Conservation (phyloP, 2,329 filamentous ascomycete species). For the Penicillium verrucosum region DNA sequence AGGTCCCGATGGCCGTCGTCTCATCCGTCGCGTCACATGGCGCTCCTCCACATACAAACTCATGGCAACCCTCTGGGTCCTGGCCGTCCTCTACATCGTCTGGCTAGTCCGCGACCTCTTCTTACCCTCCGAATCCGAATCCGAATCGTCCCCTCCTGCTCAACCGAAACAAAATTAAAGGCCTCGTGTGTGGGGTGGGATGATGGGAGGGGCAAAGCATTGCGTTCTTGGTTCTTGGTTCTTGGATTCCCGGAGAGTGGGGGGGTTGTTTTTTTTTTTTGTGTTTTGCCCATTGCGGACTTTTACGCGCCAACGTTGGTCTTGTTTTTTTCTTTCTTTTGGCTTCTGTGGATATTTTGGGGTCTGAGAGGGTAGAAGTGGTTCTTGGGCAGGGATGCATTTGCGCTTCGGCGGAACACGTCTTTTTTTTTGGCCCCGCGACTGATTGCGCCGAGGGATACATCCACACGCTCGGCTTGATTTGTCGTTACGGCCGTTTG, state of each 20-base stretch:
- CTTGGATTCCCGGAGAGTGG: not conserved
- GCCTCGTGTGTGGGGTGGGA: not conserved
- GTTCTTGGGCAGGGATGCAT: not conserved
- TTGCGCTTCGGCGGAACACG: not conserved
- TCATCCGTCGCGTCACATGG: slow-evolving; percentile 43
- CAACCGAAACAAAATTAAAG: slow-evolving; percentile 4
- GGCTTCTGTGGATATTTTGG: not conserved
- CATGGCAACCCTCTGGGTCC: slow-evolving; percentile 40
- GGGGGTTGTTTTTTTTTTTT: not conserved
- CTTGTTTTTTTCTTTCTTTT: not conserved
- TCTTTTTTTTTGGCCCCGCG: not conserved
- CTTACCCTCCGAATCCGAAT: slow-evolving; percentile 24
- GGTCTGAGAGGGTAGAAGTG: not conserved
- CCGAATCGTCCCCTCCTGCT: slow-evolving; percentile 14
- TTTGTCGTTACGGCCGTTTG: not conserved
- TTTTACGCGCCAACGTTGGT: not conserved
- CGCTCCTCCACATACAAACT: slow-evolving; percentile 43
- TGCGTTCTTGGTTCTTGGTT: not conserved
- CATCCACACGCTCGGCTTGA: not conserved
- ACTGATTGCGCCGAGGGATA: not conserved
- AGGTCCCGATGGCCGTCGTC: slow-evolving; percentile 39
- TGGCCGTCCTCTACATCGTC: slow-evolving; percentile 40
- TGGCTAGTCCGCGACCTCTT: slow-evolving; percentile 42
- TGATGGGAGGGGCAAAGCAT: not conserved
- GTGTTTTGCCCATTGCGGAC: not conserved